Base-by-base conservation (phyloP, 192 early-diverging fungal species). In the Linnemannia zychae region DNA sequence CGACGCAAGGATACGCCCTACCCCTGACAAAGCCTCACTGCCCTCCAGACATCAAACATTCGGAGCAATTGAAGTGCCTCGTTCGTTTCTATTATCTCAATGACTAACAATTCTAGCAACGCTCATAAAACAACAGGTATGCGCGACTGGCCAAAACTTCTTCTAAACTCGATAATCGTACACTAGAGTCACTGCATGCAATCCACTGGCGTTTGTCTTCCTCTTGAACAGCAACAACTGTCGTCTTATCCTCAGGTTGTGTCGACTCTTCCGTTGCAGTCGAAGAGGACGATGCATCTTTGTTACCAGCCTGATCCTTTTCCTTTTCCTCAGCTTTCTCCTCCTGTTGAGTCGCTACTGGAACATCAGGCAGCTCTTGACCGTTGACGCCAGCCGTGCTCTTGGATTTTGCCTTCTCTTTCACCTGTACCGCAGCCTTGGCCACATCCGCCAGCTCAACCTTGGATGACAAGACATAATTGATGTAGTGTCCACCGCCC, bases 101-200 rank as follows among this genome's bases (percentile, higher is more conserved):
- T 68, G 5, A 16, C 13, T 2, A 67, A 40, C n/a, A 0, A 22
- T 38, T 72, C 31, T 44, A 74, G 20, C 49, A 79, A 2, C 81
- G 78, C 63, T 90, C 89, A 70, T 90, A 90, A 44, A 90, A 90
- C 17, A 88, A 44, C 34, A 90, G 73, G 60, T 90, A 90, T 38
- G 87, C 86, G 28, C 86, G 78, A 77, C 87, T 87, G 17, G 63
- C 37, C 17, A 90, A 76, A 1, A 84, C 89, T 31, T 90, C 87
- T 5, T 90, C 31, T 7, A 90, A 34, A 33, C 67, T 73, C 24
- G 78, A 80, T 31, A 70, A 24, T 18, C 82, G 78, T 11, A 88
- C 88, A 31, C 67, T 77, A 48, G 76, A 82, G 71, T 90, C 89
- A 66, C 89, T 90, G 67, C 84, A 88, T 31, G 88, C 78, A 34